These are phyloP conservation scores for Polyporus arcularius DNA, from an alignment of 768 basidiomycete species.

Conservation along the genomic window DNA sequence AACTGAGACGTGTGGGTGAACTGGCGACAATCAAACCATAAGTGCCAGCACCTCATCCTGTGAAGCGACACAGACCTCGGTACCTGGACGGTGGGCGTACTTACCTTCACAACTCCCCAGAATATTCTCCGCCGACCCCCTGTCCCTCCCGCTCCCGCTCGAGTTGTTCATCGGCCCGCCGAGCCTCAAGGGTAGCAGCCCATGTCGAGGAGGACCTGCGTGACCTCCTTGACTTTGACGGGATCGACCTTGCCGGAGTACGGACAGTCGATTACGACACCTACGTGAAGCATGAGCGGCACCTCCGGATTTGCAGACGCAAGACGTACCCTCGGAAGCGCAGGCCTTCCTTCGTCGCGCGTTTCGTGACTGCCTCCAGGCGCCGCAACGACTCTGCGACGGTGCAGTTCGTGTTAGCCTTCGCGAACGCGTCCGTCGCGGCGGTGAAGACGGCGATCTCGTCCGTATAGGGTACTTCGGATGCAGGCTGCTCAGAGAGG, in stretches of 20 bases:
- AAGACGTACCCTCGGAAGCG: conserved; percentile 59
- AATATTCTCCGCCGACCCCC: conserved; percentile 19
- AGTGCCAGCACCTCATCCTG: too few species aligned
- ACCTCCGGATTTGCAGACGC: too few species aligned
- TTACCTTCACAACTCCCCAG: conserved; percentile 16
- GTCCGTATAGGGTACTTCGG: conserved; percentile 57
- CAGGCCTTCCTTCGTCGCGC: conserved; percentile 58
- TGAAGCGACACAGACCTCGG: too few species aligned
- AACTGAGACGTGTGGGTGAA: too few species aligned
- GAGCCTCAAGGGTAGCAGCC: conserved; percentile 83
- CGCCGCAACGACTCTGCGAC: conserved; percentile 68
- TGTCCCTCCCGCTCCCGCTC: conserved; percentile 27
- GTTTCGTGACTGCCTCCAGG: conserved; percentile 59
- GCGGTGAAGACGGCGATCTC: conserved; percentile 91
- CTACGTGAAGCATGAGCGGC: conserved; percentile 48
- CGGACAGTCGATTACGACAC: conserved; percentile 82
- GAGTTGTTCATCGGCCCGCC: conserved; percentile 37
- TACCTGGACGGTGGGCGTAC: too few species aligned
- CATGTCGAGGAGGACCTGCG: conserved; percentile 77
- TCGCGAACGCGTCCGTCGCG: conserved; percentile 83
- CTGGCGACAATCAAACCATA: too few species aligned
- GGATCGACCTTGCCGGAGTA: conserved; percentile 74
- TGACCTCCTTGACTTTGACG: conserved; percentile 62
- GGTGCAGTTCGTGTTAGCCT: conserved; percentile 82
- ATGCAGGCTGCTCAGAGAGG: conserved; percentile 37